Base-by-base conservation (phyloP, 176 grass and related monocot genomes). In the Urochloa ruziziensis region DNA sequence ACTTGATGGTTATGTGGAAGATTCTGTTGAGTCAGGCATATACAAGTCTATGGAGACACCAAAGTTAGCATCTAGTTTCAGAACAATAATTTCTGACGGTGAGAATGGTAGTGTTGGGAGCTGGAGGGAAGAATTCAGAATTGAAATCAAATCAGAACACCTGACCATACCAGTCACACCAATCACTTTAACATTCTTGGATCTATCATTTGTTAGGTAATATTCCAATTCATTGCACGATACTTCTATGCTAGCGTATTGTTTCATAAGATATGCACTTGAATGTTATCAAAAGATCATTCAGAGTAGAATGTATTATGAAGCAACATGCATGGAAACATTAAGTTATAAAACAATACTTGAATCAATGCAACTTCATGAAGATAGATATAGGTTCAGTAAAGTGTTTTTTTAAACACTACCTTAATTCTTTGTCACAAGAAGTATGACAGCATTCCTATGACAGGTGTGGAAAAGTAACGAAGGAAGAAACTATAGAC, bases 121-220 rank as follows among this genome's bases (percentile, higher is more conserved):
- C 25, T 84, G 70, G 82, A 66, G 63, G 17, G 82, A 66, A 73
- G 70, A 84, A 40, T 75, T 25, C 24, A 33, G 33, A 84, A 32
- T 65, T 65, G 59, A 84, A 64, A 28, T 37, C 4, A 4, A 84
- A 30, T 53, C 58, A 62, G 43, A 49, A 21, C 82, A 66, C 36
- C 59, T 82, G 39, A 72, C 53, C 35, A 84, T 84, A 28, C 70
- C 70, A 64, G 82, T 75, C 43, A 64, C 18, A 18, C 82, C 30
- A 25, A 52, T 64, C 7, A 84, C 58, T 64, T 74, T 75, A 65
- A 75, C 71, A 75, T 84, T 84, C 82, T 75, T 65, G 70, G 70
- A 84, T 54, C 29, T 84, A 62, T 84, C 70, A 75, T 84, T 75
- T 54, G 16, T 29, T 43, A 84, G 82, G 82, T 75, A 84, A 13